A percentile compares a stretch with the other conserved stretches of the same genome.
phyloP scores from a whole-genome alignment of 1,284 basidiomycete species.

The Ustilago lituana region DNA sequence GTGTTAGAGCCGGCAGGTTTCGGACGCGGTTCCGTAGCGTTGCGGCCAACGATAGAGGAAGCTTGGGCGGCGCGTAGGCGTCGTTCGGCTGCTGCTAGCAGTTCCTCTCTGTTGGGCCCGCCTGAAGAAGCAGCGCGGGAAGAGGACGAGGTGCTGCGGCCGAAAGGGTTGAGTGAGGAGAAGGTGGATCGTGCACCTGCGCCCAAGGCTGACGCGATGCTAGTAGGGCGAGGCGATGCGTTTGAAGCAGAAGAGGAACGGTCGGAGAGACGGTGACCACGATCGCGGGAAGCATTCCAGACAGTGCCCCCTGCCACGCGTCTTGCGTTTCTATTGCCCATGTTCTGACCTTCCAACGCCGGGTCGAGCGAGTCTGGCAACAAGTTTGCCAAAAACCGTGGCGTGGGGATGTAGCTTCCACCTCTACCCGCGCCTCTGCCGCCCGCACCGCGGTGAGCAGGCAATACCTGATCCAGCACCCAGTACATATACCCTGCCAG shows the following conservation, averaged over 20 bases:
- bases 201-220: slow-evolving; percentile 31
- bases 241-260: neutral
- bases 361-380: slow-evolving; percentile 56
- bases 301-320: slow-evolving; percentile 38
- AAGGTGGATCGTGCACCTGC: slow-evolving; percentile 23
- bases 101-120: slow-evolving; percentile 42
- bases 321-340: slow-evolving; percentile 42
- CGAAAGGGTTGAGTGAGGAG: slow-evolving; percentile 36
- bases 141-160: slow-evolving; percentile 6
- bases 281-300: slow-evolving; percentile 39
- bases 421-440: slow-evolving; percentile 31
- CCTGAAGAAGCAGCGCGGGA: slow-evolving; percentile 2
- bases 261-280: slow-evolving; percentile 26
- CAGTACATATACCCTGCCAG: slow-evolving; percentile 77
- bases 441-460: slow-evolving; percentile 23
- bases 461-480: slow-evolving; percentile 37
- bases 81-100: slow-evolving; percentile 56
- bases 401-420: slow-evolving; percentile 40
- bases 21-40: slow-evolving; percentile 31
- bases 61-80: slow-evolving; percentile 31
- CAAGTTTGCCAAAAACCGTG: slow-evolving; percentile 26
- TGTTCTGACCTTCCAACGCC: slow-evolving; percentile 35
- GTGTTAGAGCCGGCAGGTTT: slow-evolving; percentile 22
- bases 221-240: slow-evolving; percentile 11
- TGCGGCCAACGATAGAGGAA: slow-evolving; percentile 50